These are phyloP conservation scores for Aaosphaeria arxii DNA, from an alignment of 2,329 filamentous ascomycete species.

Conservation along the genomic window DNA sequence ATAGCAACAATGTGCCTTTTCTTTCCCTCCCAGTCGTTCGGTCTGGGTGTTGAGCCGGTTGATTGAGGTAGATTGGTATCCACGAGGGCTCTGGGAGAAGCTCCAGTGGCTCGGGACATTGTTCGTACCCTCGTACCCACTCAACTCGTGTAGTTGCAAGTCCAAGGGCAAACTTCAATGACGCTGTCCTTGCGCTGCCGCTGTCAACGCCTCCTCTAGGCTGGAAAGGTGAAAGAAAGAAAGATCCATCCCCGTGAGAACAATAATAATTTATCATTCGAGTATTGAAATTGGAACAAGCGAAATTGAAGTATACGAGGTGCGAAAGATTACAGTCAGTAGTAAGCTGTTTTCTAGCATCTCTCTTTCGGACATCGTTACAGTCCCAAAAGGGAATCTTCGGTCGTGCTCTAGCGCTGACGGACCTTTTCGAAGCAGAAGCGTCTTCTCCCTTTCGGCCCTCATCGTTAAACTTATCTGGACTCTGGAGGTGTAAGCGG, in stretches of 20 bases:
- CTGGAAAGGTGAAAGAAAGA: background rate
- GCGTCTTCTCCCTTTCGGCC: no score
- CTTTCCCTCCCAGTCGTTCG: background rate
- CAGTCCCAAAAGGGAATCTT: no score
- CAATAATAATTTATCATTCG: background rate
- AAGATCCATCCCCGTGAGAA: no score
- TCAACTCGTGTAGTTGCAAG: background rate
- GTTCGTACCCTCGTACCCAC: background rate
- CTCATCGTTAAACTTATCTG: no score
- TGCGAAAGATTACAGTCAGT: background rate
- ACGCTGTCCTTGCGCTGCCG: background rate
- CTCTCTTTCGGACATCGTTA: no score
- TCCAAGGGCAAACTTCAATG: background rate
- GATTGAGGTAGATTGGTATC: conserved; percentile 18
- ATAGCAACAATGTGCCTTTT: background rate
- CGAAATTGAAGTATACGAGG: background rate
- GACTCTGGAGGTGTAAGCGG: no score
- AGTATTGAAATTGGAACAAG: background rate
- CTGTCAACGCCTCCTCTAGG: background rate
- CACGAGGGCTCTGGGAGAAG: conserved; percentile 13
- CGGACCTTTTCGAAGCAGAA: no score
- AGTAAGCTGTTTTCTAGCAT: no score
- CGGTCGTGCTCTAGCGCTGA: no score
- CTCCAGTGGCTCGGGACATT: conserved; percentile 2
- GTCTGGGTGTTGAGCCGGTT: conserved; percentile 6